These are phyloP conservation scores for Colletotrichum falcatum DNA, from an alignment of 2,329 filamentous ascomycete species.

Conservation along the genomic window DNA sequence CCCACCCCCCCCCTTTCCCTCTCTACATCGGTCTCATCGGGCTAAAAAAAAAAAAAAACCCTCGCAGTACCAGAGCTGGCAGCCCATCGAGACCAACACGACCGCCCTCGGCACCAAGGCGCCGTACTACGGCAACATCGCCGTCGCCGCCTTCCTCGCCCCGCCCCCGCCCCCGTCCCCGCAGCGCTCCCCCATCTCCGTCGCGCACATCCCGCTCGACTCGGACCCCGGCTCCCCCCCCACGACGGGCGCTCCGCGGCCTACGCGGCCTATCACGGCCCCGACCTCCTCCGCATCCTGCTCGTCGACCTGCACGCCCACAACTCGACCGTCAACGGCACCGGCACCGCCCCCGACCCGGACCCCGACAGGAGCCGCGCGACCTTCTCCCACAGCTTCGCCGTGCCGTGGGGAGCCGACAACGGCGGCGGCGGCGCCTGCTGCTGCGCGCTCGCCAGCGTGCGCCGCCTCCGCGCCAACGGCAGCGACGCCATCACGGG, in stretches of 20 bases:
- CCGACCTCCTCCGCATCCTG: constrained; percentile 60
- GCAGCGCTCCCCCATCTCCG: constrained; percentile 55
- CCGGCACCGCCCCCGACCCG: constrained; percentile 45
- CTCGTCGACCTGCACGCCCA: constrained; percentile 70
- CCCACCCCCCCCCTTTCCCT: no score
- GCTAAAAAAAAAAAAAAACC: neutral
- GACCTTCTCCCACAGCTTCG: constrained; percentile 56
- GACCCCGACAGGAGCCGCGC: constrained; percentile 47
- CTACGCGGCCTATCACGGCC: constrained; percentile 66
- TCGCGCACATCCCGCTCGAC: constrained; percentile 61
- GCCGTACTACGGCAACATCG: constrained; percentile 73
- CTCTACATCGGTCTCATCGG: no score
- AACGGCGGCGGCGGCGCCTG: constrained; percentile 26
- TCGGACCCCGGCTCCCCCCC: no score
- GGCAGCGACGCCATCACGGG: constrained; percentile 73
- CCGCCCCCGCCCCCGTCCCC: constrained; percentile 51
- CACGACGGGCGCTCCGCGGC: constrained; percentile 58
- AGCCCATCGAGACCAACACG: constrained; percentile 64
- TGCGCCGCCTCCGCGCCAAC: constrained; percentile 68
- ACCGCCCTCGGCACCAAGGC: constrained; percentile 68
- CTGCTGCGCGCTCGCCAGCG: constrained; percentile 46
- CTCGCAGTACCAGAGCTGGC: constrained; percentile 66
- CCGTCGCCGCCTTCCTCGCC: constrained; percentile 67
- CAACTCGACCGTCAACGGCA: constrained; percentile 66
- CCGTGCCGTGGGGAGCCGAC: constrained; percentile 46